Percentiles rank a stretch among this genome's conserved stretches.
phyloP scores from a whole-genome alignment of 768 basidiomycete genomes.

The Rhizopogon salebrosus region DNA sequence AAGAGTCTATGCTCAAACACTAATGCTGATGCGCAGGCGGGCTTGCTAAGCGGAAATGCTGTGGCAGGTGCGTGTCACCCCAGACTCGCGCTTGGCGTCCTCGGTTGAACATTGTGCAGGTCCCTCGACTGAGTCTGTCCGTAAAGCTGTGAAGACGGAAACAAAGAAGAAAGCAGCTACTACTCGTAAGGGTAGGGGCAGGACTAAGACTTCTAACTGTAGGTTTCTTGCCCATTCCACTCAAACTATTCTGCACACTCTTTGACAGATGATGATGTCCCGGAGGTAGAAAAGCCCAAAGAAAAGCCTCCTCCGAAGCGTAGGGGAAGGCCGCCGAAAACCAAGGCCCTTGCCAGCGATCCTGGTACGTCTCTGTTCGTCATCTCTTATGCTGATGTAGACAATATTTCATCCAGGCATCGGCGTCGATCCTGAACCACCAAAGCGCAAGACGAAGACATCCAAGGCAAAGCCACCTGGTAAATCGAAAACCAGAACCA shows the following conservation, averaged over 20 bases:
- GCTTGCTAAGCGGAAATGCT: not conserved
- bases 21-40: not conserved
- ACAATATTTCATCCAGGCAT: not conserved
- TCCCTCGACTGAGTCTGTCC: not conserved
- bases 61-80: not conserved
- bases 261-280: not conserved
- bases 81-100: not conserved
- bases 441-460: not conserved
- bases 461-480: not conserved
- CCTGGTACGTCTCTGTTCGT: not conserved
- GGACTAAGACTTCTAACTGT: not conserved
- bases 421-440: conserved; percentile 1
- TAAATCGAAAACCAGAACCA: conserved; percentile 6
- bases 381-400: not conserved
- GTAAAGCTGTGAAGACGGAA: not conserved
- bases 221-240: not conserved
- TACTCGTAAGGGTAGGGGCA: not conserved
- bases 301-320: conserved; percentile 13
- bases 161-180: not conserved
- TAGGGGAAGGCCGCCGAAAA: conserved; percentile 9
- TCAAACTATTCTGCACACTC: not conserved
- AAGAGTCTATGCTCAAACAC: not conserved
- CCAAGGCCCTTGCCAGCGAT: conserved; percentile 5
- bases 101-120: not conserved
- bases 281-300: not conserved